Evolutionary conservation across 1,284 basidiomycete genomes (phyloP), one percentile per base, ranked within the genome.

Genomic region (Meira miltonrushii): DNA sequence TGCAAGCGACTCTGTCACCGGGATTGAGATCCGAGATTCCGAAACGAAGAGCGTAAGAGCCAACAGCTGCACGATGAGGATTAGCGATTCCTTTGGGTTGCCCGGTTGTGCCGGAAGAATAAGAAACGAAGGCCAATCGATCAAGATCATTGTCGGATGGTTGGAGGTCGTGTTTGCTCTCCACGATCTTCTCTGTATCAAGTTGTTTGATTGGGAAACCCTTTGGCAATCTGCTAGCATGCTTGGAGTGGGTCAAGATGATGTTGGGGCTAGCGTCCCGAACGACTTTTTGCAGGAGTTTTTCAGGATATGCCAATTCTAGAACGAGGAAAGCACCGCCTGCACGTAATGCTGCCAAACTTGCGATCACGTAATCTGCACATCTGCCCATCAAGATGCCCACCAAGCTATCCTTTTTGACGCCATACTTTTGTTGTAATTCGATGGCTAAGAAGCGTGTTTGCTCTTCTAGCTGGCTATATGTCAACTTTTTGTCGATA

Each of bases 261-360:
- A 77, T 66, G 17, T 67, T 66, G 3, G 75, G 75, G n/a, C 57
- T 62, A 19, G 75, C 75, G 52, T 77, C 75, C 46, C 74, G 55
- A 58, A 77, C 67, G 43, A 77, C 75, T 15, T 76, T 71, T 52
- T 64, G 59, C 21, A 77, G 64, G 13, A 77, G 66, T 37, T 62
- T 61, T 23, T 61, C 60, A 0, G 75, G 75, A 37, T 77, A 77
- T n/a, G 75, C 75, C 46, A 77, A 68, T 40, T 77, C 75, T 59
- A 77, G 73, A 15, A 76, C 75, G 56, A 77, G 67, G 55, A 77
- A 77, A 47, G 75, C 75, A 39, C 75, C 75, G 19, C 75, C 75
- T 13, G 75, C 75, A 9, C 75, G 69, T 33, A 77, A 54, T 15
- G 72, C 71, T 43, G 75, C 75, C 25, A 77, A 66, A 46, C 67